These are phyloP conservation scores for Claviceps fusiformis DNA, from an alignment of 2,329 filamentous ascomycete genomes.

Conservation along the genomic window DNA sequence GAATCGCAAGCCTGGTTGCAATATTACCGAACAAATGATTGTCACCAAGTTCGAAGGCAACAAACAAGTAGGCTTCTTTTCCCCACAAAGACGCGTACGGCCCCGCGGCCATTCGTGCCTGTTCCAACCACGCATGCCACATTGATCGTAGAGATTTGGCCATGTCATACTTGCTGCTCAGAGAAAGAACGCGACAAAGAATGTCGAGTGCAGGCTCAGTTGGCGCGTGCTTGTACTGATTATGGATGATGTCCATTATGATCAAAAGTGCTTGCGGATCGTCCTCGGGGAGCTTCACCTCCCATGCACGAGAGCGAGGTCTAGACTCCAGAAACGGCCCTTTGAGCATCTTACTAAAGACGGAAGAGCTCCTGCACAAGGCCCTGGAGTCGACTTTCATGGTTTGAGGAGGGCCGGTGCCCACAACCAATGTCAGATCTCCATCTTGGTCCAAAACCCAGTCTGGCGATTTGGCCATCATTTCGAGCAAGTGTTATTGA, in stretches of 20 bases:
- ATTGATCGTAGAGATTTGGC: slow-evolving; percentile 5
- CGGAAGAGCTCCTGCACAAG: not conserved
- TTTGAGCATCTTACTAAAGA: slow-evolving; percentile 6
- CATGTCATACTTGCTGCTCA: slow-evolving; percentile 10
- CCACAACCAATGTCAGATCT: not conserved
- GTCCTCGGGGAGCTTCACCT: slow-evolving; percentile 3
- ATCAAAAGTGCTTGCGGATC: not conserved
- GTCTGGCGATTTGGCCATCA: not conserved
- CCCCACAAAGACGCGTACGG: not conserved
- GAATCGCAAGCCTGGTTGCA: not conserved
- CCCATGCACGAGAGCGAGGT: not conserved
- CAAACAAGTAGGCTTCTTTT: not conserved
- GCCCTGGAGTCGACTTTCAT: slow-evolving; percentile 4
- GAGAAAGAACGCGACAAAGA: not conserved
- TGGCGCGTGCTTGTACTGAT: slow-evolving; percentile 1
- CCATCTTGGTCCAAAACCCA: not conserved
- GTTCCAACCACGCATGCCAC: not conserved
- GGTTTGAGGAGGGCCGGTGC: not conserved
- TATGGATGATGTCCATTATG: slow-evolving; percentile 4
- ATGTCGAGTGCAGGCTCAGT: not conserved
- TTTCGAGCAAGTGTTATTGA: not conserved
- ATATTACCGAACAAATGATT: not conserved
- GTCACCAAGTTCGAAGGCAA: not conserved
- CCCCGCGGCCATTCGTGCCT: not conserved
- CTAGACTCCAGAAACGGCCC: slow-evolving; percentile 2